These are phyloP conservation scores for Prunus kanzakura DNA, from an alignment of 306 rosid genomes.

Conservation along the genomic window DNA sequence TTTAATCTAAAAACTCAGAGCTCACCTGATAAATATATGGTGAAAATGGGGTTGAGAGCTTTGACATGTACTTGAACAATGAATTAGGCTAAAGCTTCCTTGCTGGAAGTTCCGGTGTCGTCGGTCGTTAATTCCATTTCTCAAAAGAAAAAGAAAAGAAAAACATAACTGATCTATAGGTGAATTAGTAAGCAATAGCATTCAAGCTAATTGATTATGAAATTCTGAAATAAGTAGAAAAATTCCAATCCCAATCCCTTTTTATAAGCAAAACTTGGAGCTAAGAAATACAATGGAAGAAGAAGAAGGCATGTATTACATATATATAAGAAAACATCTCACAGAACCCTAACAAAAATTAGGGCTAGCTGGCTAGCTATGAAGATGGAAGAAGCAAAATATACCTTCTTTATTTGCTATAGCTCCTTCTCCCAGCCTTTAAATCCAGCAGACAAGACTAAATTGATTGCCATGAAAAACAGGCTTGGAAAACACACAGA, in stretches of 20 bases:
- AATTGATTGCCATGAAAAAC: not conserved
- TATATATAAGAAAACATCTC: not conserved
- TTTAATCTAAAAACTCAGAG: not conserved
- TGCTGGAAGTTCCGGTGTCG: not conserved
- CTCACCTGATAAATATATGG: not conserved
- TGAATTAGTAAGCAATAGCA: not conserved
- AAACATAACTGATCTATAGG: not conserved
- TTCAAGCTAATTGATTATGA: not conserved
- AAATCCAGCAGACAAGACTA: not conserved
- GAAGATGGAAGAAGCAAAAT: slow-evolving; percentile 2
- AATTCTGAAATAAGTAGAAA: not conserved
- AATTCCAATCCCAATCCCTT: not conserved
- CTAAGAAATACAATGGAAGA: not conserved
- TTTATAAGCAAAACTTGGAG: not conserved
- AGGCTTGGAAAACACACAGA: too few species aligned
- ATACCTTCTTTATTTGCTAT: not conserved
- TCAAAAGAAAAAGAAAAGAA: too few species aligned
- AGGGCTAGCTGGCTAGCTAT: not conserved
- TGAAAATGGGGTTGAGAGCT: not conserved
- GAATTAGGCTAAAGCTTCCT: not conserved
- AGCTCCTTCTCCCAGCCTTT: not conserved
- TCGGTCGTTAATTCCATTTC: too few species aligned
- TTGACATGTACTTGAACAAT: not conserved
- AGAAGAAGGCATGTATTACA: not conserved
- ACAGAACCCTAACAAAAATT: not conserved